These are phyloP conservation scores for Fusarium albosuccineum DNA, from an alignment of 2,329 filamentous ascomycete genomes.

Conservation along the genomic window DNA sequence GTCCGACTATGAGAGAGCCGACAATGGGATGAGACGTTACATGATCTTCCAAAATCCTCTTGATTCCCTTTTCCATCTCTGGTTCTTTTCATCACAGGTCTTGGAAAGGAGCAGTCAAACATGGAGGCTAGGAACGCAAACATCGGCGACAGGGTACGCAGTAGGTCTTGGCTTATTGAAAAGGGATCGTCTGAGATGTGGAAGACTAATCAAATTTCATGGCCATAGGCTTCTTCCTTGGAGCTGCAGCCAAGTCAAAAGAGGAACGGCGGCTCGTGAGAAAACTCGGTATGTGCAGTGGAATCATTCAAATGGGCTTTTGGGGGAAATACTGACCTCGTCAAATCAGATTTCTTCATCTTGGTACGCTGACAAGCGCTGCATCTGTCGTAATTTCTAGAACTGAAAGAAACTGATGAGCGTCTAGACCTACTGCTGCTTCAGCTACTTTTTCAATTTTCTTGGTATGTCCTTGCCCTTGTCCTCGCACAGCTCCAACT, in stretches of 20 bases:
- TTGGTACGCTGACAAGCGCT: constrained; percentile 22
- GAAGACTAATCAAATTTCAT: neutral
- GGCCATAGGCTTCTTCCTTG: constrained; percentile 19
- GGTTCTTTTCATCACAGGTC: neutral
- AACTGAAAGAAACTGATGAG: neutral
- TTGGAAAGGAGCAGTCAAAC: no score
- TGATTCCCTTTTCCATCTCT: neutral
- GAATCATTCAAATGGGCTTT: fast-evolving
- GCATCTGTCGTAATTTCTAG: fast-evolving
- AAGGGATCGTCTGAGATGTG: neutral
- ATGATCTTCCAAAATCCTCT: neutral
- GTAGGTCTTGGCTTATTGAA: neutral
- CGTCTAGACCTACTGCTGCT: constrained; percentile 49
- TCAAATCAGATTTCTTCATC: constrained; percentile 49
- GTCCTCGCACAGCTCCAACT: neutral
- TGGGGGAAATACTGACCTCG: neutral
- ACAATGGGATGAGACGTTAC: neutral
- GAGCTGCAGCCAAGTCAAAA: constrained; percentile 21
- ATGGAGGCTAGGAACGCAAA: no score
- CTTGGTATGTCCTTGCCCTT: constrained; percentile 47
- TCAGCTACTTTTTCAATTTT: constrained; percentile 54
- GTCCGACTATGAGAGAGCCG: neutral
- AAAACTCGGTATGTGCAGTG: constrained; percentile 43
- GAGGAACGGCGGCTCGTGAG: constrained; percentile 48
- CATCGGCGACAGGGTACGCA: constrained; percentile 6